Percentiles rank a stretch among this genome's conserved stretches.
Conservation (phyloP, 345 rosid genomes). For the Carallia pectinifolia region DNA sequence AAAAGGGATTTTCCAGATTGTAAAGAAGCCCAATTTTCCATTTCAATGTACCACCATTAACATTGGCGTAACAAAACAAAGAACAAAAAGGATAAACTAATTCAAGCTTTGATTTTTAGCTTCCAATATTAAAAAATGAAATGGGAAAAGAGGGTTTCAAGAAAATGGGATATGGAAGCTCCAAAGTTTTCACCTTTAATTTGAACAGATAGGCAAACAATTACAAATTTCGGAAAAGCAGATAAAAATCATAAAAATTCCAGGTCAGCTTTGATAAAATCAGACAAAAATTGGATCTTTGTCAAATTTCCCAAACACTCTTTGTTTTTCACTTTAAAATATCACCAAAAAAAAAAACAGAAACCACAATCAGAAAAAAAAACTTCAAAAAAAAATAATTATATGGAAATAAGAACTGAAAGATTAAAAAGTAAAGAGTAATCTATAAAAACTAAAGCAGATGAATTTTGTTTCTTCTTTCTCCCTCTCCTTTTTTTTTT, state of each 20-base stretch:
- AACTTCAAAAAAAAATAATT: background rate
- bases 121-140: too few species aligned
- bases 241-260: background rate
- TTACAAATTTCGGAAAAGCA: background rate
- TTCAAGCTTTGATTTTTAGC: too few species aligned
- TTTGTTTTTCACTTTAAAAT: background rate
- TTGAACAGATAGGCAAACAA: background rate
- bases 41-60: too few species aligned
- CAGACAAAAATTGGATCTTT: background rate
- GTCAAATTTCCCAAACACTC: background rate
- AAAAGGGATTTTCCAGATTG: too few species aligned
- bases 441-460: background rate
- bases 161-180: too few species aligned
- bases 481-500: too few species aligned
- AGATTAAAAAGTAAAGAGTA: background rate
- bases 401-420: background rate
- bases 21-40: too few species aligned
- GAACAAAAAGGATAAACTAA: too few species aligned
- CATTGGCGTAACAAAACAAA: too few species aligned
- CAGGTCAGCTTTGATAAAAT: background rate
- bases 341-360: background rate
- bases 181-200: too few species aligned
- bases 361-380: background rate
- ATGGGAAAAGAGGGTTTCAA: too few species aligned
- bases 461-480: background rate